phyloP scores from a whole-genome alignment of 441 rosid species.

The Populus hybrid region DNA sequence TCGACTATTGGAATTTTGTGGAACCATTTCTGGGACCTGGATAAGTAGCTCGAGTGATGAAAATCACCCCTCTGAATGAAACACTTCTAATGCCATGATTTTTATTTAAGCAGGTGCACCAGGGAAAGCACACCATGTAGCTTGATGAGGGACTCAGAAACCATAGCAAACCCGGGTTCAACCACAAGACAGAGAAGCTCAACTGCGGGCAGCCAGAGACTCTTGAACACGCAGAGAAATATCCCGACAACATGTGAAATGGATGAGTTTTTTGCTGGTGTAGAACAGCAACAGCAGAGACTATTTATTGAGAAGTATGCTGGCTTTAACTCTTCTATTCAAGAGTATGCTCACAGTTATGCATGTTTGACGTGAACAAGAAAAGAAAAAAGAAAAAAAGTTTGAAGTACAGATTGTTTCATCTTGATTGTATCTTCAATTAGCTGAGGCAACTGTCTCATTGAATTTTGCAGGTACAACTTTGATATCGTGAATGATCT shows the following conservation, averaged over 20 bases:
- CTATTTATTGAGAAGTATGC: constrained; percentile 70
- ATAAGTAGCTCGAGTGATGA: neutral
- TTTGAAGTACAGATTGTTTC: neutral
- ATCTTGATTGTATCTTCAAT: neutral
- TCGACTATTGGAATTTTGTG: neutral
- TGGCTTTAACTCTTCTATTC: neutral
- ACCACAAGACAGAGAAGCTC: constrained; percentile 44
- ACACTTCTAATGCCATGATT: neutral
- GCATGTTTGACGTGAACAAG: neutral
- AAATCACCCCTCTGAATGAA: neutral
- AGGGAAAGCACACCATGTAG: constrained; percentile 95
- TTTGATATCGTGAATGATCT: constrained; percentile 75
- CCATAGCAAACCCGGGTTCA: constrained; percentile 57
- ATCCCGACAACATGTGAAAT: constrained; percentile 69
- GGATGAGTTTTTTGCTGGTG: constrained; percentile 67
- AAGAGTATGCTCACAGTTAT: neutral
- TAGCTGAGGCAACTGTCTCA: constrained; percentile 1
- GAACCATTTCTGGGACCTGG: neutral
- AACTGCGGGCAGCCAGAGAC: constrained; percentile 35
- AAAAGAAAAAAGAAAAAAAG: neutral
- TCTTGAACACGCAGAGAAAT: constrained; percentile 26
- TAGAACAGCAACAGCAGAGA: constrained; percentile 69
- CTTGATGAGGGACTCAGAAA: constrained; percentile 58
- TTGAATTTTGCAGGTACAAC: constrained; percentile 71
- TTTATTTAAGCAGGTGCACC: constrained; percentile 49